Percentiles rank a stretch among this genome's conserved stretches.
phyloP scores from a whole-genome alignment of 257 asterid species.

The Solanum bulbocastanum region DNA sequence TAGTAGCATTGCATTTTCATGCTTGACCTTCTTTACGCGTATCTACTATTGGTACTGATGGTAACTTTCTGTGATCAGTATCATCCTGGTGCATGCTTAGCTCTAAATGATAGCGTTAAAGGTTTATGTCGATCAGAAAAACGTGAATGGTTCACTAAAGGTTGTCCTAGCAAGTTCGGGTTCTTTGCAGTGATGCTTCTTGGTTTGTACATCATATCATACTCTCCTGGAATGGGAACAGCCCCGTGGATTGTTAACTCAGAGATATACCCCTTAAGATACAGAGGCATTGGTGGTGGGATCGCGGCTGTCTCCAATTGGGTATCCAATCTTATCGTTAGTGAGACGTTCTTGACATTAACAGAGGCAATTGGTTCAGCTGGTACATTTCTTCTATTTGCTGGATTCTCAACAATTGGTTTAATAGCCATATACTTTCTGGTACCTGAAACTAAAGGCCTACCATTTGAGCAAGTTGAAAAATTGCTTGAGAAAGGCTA shows the following conservation, averaged over 20 bases:
- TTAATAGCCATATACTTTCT: conserved; percentile 47
- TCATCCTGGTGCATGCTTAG: conserved; percentile 57
- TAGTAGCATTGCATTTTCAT: neutral
- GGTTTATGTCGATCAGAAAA: conserved; percentile 21
- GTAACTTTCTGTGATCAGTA: conserved; percentile 18
- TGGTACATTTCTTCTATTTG: conserved; percentile 67
- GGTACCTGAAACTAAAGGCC: conserved; percentile 81
- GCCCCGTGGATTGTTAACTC: conserved; percentile 85
- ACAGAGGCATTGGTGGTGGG: conserved; percentile 72
- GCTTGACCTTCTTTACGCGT: neutral
- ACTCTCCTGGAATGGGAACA: conserved; percentile 70
- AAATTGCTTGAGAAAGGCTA: conserved; percentile 66
- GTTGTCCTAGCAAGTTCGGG: conserved; percentile 71
- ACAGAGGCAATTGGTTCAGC: conserved; percentile 54
- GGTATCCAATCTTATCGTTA: conserved; percentile 65
- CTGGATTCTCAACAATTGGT: conserved; percentile 49
- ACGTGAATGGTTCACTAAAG: conserved; percentile 57
- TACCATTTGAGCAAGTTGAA: conserved; percentile 74
- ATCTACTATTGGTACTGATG: neutral
- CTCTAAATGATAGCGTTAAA: conserved; percentile 1
- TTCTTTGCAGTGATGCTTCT: conserved; percentile 43
- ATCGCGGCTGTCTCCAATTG: conserved; percentile 78
- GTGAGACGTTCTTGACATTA: conserved; percentile 59
- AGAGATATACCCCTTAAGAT: conserved; percentile 61
- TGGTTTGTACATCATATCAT: conserved; percentile 56